Conservation (phyloP, 495 filamentous ascomycete genomes). For the Penicillium paradoxum region DNA sequence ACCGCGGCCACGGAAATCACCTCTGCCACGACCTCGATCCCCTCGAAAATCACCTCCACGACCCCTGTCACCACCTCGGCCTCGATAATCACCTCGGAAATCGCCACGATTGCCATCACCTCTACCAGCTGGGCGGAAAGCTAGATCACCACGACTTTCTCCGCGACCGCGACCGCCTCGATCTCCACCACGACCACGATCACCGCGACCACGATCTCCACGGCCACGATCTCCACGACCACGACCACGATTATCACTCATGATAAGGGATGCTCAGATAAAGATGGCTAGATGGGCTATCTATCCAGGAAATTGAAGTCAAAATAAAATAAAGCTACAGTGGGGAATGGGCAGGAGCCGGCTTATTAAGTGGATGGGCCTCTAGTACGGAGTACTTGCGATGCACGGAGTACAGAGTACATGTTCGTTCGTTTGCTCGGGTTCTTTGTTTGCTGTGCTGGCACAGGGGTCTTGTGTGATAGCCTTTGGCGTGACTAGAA, state of each 20-base stretch:
- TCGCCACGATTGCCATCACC: background rate
- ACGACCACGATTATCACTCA: constrained; percentile 5
- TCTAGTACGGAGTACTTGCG: background rate
- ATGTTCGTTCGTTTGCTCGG: background rate
- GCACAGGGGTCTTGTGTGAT: background rate
- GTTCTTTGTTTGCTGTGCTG: background rate
- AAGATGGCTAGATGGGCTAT: background rate
- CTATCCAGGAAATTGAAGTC: background rate
- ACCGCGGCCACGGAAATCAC: background rate
- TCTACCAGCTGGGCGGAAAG: background rate
- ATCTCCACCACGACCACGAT: background rate
- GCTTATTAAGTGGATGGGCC: background rate
- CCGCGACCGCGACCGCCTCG: background rate
- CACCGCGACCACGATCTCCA: background rate
- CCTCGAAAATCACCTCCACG: constrained; percentile 12
- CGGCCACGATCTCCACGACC: background rate
- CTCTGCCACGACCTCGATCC: background rate
- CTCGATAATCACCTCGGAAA: background rate
- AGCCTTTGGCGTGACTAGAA: background rate
- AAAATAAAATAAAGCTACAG: background rate
- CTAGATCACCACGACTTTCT: background rate
- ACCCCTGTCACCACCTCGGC: background rate
- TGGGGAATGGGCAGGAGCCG: background rate
- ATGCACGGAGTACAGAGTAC: no score
- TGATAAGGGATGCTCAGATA: background rate